A percentile compares a stretch with the other conserved stretches of the same genome.
These are phyloP conservation scores for Boletus sp. DNA, from an alignment of 768 basidiomycete genomes.

Conservation along the genomic window DNA sequence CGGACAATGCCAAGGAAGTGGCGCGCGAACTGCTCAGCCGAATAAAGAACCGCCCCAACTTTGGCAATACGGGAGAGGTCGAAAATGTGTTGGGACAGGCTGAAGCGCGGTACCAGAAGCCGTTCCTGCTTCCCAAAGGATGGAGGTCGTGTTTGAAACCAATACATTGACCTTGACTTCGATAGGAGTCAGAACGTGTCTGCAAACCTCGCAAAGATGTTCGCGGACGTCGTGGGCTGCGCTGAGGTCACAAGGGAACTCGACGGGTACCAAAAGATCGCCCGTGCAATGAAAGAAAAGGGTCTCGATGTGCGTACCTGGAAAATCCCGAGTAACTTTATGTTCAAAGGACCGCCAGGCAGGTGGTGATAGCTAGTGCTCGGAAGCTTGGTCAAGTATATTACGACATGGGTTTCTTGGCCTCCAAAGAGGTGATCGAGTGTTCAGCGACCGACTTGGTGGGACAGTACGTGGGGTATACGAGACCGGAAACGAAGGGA, in stretches of 20 bases:
- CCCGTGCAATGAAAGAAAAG: slow-evolving; percentile 40
- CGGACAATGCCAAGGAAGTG: slow-evolving; percentile 52
- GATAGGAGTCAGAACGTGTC: slow-evolving; percentile 51
- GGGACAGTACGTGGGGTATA: slow-evolving; percentile 69
- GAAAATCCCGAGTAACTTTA: slow-evolving; percentile 61
- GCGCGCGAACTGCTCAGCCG: slow-evolving; percentile 48
- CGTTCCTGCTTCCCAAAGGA: slow-evolving; percentile 21
- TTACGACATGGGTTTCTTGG: slow-evolving; percentile 62
- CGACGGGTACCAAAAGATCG: slow-evolving; percentile 50
- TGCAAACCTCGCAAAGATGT: too few species aligned
- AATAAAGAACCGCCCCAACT: slow-evolving; percentile 37
- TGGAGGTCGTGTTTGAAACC: slow-evolving; percentile 38
- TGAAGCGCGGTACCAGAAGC: slow-evolving; percentile 47
- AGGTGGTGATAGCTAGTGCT: slow-evolving; percentile 28
- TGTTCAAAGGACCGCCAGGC: slow-evolving; percentile 77
- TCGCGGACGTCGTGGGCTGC: slow-evolving; percentile 62
- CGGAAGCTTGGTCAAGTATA: slow-evolving; percentile 63
- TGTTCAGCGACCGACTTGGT: slow-evolving; percentile 35
- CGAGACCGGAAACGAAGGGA: slow-evolving; percentile 62
- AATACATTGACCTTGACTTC: slow-evolving; percentile 64
- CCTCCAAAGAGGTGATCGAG: slow-evolving; percentile 17
- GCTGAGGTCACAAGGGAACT: slow-evolving; percentile 54
- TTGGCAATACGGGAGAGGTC: slow-evolving; percentile 43
- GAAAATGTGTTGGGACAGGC: slow-evolving; percentile 57
- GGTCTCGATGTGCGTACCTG: slow-evolving; percentile 44